Evolutionary conservation across 2,329 filamentous ascomycete species (phyloP), one percentile per base, ranked within the genome.

Genomic region (Fonsecaea nubica): DNA sequence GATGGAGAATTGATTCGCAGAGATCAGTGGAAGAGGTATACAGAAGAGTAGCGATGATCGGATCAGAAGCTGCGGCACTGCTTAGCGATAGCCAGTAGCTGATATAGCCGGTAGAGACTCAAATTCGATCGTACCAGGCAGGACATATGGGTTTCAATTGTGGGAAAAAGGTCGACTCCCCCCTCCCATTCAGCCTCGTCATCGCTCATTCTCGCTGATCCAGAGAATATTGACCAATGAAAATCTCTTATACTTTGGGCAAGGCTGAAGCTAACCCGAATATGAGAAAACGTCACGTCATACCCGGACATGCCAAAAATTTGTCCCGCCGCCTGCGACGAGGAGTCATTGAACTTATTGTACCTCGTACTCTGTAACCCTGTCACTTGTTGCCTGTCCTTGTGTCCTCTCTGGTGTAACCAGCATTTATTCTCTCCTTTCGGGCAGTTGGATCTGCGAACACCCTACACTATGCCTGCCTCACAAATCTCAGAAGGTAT

Each of bases 401-500:
- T 13, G 53, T 36, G 3, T 33, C 25, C 48, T 25, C 10, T 15
- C 21, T 25, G 21, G 2, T n/a, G 18, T 53, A 7, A 18, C 48
- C 48, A 25, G 30, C n/a, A 25, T 25, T 32, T 10, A 55, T n/a
- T 55, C 12, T 13, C 33, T 36, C 52, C n/a, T 15, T n/a, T 21
- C 25, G 15, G 18, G 5, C 21, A 57, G 25, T 25, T n/a, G 25
- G 6, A 40, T 8, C 9, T n/a, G n/a, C 18, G 18, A 15, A 12
- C 3, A 35, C 10, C 30, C 33, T 38, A 4, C 33, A 66, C 9
- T 3, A 73, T 73, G 72, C 65, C 72, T 60, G 36, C 66, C 21
- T 72, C 72, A 13, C 63, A 68, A 6, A 64, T 71, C 58, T 72
- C 69, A 18, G 57, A 71, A 54, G 69, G 70, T 58, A 68, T 72